Base-by-base conservation (phyloP, 768 basidiomycete genomes). In the Collybia nuda region DNA sequence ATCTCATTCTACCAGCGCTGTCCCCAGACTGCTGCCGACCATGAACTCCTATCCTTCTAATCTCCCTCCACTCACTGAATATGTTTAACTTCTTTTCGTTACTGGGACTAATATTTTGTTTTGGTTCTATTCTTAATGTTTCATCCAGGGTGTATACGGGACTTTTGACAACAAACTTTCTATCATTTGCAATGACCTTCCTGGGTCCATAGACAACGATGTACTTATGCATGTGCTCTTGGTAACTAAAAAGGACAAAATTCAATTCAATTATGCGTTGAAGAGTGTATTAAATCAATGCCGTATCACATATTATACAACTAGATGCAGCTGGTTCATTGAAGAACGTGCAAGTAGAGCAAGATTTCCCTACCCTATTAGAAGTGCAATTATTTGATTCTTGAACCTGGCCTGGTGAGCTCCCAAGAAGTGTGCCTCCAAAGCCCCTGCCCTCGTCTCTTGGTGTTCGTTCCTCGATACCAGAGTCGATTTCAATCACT, bases 371-470 rank as follows among this genome's bases (percentile, higher is more conserved):
- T 32, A 22, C 22, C n/a, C n/a, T 6, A n/a, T 45, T 47, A 40
- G 35, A 18, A 2, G 46, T 17, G n/a, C 8, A 23, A 18, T 39
- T 26, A 15, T 47, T 38, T 24, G 21, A 4, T 32, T 22, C 35
- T 39, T 12, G 36, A 28, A 18, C 23, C 29, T 19, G 15, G 35
- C 36, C 3, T 22, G 29, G 52, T 50, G 28, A 64, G 47, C 45
- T 64, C 62, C 80, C 80, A 26, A 91, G 74, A 39, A 90, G 63
- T 19, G 90, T 92, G 21, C 90, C 89, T 45, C 78, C 78, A 62
- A 92, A 92, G 2, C 85, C 90, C 55, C 72, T 75, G 11, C 78
- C 84, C 67, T 88, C 86, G 42, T 79, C 76, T 50, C 74, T 71
- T 50, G 72, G 71, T 46, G 63, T 64, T 29, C 72, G 71, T 7